Base-by-base conservation (phyloP, 768 basidiomycete species). In the Auricularia sp. region DNA sequence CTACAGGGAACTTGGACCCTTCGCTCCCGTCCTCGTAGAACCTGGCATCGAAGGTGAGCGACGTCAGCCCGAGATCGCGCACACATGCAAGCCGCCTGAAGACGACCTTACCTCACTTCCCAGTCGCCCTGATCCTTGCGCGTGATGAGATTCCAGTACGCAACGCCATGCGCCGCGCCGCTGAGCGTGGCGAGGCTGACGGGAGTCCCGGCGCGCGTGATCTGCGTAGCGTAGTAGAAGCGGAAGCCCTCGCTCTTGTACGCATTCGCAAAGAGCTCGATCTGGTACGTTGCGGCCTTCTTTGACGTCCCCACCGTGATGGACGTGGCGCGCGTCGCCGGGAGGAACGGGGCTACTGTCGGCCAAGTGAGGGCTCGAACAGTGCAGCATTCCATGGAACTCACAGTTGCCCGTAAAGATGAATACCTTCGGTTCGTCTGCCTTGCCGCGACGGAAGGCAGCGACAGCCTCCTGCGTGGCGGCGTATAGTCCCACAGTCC, bases 101-200 rank as follows among this genome's bases (percentile, higher is more conserved):
- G 29, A 29, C 29, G 29, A 29, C 2, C 29, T 29, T 21, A 64
- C 29, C 63, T 37, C 13, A 64, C n/a, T 29, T 64, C 63, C 63
- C 63, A 64, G 13, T 51, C 63, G 8, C 63, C 63, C 24, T 44
- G 45, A 24, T 64, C 63, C 29, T 47, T 54, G 34, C 63, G 44
- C 29, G 56, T 10, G 51, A 64, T 64, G 29, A 64, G 63, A 1
- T 64, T 54, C 47, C 16, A 56, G 42, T 64, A 64, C 8, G 51
- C 63, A 33, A 39, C 54, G 14, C 34, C 63, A 35, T 64, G 63
- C 54, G 63, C 63, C 29, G 56, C 63, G 63, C 45, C 45, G 45
- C 11, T 13, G 4, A 64, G 33, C 54, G 16, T 29, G 10, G 13
- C 18, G 29, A 21, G 14, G 13, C n/a, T 18, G 14, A 29, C 24